These are phyloP conservation scores for Neofusicoccum ribis DNA, from an alignment of 2,329 filamentous ascomycete species.

Conservation along the genomic window DNA sequence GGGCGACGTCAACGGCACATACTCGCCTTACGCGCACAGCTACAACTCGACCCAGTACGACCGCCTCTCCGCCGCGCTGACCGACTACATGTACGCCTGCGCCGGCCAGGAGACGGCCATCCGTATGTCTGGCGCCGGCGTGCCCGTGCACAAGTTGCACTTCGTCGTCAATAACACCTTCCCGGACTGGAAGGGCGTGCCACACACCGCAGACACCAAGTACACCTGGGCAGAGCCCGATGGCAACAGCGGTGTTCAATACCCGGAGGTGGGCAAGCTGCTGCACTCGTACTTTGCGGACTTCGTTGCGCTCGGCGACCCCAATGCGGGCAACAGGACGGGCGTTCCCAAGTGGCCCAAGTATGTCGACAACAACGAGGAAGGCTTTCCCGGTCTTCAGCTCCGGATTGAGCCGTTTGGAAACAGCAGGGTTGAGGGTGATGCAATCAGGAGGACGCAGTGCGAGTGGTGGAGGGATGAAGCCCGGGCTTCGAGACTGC, in stretches of 20 bases:
- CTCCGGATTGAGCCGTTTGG: conserved; percentile 28
- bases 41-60: conserved; percentile 49
- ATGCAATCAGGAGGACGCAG: conserved; percentile 28
- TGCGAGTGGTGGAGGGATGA: conserved; percentile 34
- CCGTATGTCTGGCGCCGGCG: conserved; percentile 34
- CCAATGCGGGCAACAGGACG: not conserved
- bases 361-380: not conserved
- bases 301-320: not conserved
- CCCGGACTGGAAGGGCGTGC: conserved; percentile 4
- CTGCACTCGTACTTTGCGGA: conserved; percentile 9
- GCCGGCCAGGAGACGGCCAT: conserved; percentile 48
- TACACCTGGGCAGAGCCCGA: conserved; percentile 8
- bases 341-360: not conserved
- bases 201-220: conserved; percentile 2
- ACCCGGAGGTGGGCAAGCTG: not conserved
- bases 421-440: conserved; percentile 28
- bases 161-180: conserved; percentile 8
- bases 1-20: conserved; percentile 21
- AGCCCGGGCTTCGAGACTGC: conserved; percentile 24
- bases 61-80: conserved; percentile 43
- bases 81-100: conserved; percentile 49
- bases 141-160: conserved; percentile 30
- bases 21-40: conserved; percentile 33
- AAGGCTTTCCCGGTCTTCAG: not conserved
- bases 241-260: not conserved